Percentiles rank a stretch among this genome's conserved stretches.
These are phyloP conservation scores for Sanghuangporus weigelae DNA, from an alignment of 1,284 basidiomycete species.

Conservation along the genomic window DNA sequence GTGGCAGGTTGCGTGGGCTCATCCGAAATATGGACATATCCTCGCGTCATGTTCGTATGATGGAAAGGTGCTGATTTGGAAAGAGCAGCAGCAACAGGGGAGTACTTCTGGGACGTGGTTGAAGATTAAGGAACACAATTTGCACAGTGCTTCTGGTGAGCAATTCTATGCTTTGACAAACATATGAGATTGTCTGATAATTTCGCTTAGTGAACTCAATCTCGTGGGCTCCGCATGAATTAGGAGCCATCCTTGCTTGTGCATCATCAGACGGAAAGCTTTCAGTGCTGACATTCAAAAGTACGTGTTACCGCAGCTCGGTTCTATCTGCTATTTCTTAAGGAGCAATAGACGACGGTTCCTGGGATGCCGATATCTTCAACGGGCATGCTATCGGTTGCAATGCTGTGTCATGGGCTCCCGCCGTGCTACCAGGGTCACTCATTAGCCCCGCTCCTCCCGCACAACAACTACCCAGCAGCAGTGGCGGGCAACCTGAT, in stretches of 20 bases:
- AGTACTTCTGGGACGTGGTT: constrained; percentile 68
- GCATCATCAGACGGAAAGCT: constrained; percentile 98
- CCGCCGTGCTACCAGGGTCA: constrained; percentile 82
- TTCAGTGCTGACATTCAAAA: constrained; percentile 96
- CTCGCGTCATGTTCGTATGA: constrained; percentile 98
- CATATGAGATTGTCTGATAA: neutral
- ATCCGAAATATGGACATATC: constrained; percentile 95
- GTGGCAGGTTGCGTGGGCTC: constrained; percentile 99
- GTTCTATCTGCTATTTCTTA: neutral
- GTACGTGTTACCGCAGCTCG: constrained; percentile 42
- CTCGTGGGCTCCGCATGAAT: constrained; percentile 96
- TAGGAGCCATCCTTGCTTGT: constrained; percentile 94
- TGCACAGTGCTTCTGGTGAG: constrained; percentile 89
- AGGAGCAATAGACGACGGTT: constrained; percentile 75
- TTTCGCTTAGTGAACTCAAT: constrained; percentile 81
- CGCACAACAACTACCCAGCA: constrained; percentile 20
- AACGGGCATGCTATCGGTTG: constrained; percentile 95
- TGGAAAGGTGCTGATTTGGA: constrained; percentile 98
- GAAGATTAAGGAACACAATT: constrained; percentile 93
- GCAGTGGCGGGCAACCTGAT: constrained; percentile 23
- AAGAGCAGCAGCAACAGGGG: constrained; percentile 65
- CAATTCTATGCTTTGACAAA: neutral
- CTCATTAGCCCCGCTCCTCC: constrained; percentile 61
- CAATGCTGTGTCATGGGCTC: constrained; percentile 98
- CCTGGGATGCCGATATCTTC: constrained; percentile 94